Evolutionary conservation across 306 rosid species (phyloP).

Genomic region (Corylus avellana): DNA sequence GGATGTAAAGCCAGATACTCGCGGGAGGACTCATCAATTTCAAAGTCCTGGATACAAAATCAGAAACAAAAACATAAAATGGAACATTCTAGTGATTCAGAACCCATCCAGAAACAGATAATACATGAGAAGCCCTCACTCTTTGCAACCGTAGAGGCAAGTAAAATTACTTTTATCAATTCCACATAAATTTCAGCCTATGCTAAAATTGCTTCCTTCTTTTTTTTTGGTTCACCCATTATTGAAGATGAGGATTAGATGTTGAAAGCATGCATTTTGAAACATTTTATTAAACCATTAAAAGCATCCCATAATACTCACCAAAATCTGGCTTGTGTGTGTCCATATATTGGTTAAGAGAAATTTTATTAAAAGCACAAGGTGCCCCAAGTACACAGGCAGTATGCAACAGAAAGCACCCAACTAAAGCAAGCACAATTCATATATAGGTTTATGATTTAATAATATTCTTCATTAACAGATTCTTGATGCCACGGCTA

Average conservation of each 20-base stretch:
- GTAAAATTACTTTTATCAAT: neutral
- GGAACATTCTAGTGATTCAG: neutral
- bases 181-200: neutral
- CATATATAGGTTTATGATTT: neutral
- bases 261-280: conserved; percentile 1
- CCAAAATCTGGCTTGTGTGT: neutral
- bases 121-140: conserved; percentile 5
- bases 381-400: too few relatives aligned
- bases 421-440: neutral
- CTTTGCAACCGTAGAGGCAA: neutral
- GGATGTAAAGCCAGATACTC: conserved; percentile 89
- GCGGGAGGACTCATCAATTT: conserved; percentile 63
- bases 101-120: conserved; percentile 3
- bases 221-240: conserved; percentile 9
- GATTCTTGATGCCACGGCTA: neutral
- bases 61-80: conserved; percentile 3
- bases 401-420: too few relatives aligned
- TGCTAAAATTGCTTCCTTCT: conserved; percentile 19
- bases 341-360: too few relatives aligned
- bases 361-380: too few relatives aligned
- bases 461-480: neutral
- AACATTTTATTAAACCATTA: neutral
- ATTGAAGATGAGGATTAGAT: conserved; percentile 11
- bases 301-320: neutral
- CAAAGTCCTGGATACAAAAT: conserved; percentile 57